These are phyloP conservation scores for Xylaria sp. DNA, from an alignment of 2,329 filamentous ascomycete species.

Conservation along the genomic window DNA sequence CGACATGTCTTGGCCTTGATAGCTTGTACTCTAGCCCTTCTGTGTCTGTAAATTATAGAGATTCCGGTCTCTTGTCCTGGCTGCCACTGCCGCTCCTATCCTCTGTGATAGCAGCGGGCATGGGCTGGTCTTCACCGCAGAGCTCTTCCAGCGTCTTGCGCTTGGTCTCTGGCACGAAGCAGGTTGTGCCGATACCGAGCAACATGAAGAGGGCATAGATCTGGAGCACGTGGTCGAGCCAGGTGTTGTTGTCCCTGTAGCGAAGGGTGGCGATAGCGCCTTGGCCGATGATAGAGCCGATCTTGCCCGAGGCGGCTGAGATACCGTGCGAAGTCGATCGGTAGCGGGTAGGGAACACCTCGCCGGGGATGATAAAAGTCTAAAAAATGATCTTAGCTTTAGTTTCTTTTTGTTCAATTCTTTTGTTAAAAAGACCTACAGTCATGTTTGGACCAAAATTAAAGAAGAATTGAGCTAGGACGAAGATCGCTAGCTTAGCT, in stretches of 20 bases:
- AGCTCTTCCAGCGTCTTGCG: constrained; percentile 77
- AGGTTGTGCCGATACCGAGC: constrained; percentile 74
- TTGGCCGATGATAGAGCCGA: constrained; percentile 67
- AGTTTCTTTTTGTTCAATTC: no score
- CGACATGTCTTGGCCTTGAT: background rate
- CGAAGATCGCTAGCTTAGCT: constrained; percentile 66
- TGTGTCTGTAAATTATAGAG: constrained; percentile 12
- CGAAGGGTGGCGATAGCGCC: constrained; percentile 66
- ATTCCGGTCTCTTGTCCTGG: constrained; percentile 35
- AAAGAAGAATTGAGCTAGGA: constrained; percentile 68
- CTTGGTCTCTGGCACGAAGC: constrained; percentile 77
- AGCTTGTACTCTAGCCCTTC: background rate
- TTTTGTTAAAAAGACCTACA: no score
- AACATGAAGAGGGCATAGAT: constrained; percentile 83
- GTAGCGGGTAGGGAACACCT: constrained; percentile 67
- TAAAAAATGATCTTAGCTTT: no score
- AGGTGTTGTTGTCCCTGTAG: constrained; percentile 63
- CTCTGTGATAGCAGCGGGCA: constrained; percentile 13
- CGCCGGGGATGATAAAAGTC: constrained; percentile 66
- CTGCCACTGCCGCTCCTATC: constrained; percentile 22
- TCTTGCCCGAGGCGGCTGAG: constrained; percentile 65
- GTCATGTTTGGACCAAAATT: constrained; percentile 69
- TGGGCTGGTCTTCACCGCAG: constrained; percentile 50
- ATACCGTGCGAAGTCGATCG: constrained; percentile 67
- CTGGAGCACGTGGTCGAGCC: constrained; percentile 81